These are phyloP conservation scores for Kodamaea derodonti DNA, from an alignment of 1,139 yeast genomes.

Conservation along the genomic window DNA sequence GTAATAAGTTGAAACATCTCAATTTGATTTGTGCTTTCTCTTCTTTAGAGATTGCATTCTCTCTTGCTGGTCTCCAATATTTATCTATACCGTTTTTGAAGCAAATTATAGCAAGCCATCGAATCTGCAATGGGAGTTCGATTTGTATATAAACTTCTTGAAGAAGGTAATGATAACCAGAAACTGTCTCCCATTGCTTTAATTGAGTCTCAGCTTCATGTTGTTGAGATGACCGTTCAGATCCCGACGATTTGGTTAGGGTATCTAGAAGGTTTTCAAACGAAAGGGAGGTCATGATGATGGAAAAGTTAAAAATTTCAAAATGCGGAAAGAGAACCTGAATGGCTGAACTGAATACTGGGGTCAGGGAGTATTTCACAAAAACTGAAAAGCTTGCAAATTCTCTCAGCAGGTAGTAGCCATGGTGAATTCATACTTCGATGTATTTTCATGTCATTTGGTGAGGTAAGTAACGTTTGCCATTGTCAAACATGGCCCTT, in stretches of 20 bases:
- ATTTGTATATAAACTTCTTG: conserved; percentile 63
- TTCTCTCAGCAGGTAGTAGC: too few relatives aligned
- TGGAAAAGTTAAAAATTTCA: too few relatives aligned
- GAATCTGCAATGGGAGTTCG: conserved; percentile 54
- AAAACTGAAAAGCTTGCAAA: too few relatives aligned
- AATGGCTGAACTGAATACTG: too few relatives aligned
- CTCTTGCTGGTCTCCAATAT: conserved; percentile 73
- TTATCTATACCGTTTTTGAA: conserved; percentile 84
- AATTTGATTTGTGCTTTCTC: conserved; percentile 65
- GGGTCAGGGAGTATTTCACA: too few relatives aligned
- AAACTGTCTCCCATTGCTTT: conserved; percentile 59
- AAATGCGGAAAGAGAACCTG: too few relatives aligned
- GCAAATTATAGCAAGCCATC: conserved; percentile 87
- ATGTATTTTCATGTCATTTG: too few relatives aligned
- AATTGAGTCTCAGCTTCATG: conserved; percentile 66
- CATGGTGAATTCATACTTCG: too few relatives aligned
- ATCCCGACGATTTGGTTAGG: conserved; percentile 51
- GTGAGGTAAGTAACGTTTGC: too few relatives aligned
- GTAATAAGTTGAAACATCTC: conserved; percentile 55
- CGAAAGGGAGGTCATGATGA: conserved; percentile 2
- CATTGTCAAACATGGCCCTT: too few relatives aligned
- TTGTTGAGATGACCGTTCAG: conserved; percentile 43
- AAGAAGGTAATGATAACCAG: conserved; percentile 56
- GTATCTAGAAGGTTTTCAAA: conserved; percentile 14
- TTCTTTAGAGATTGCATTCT: conserved; percentile 53